Conservation (phyloP, 225 moss, liverwort and hornwort genomes). For the Rhytidiadelphus loreus region DNA sequence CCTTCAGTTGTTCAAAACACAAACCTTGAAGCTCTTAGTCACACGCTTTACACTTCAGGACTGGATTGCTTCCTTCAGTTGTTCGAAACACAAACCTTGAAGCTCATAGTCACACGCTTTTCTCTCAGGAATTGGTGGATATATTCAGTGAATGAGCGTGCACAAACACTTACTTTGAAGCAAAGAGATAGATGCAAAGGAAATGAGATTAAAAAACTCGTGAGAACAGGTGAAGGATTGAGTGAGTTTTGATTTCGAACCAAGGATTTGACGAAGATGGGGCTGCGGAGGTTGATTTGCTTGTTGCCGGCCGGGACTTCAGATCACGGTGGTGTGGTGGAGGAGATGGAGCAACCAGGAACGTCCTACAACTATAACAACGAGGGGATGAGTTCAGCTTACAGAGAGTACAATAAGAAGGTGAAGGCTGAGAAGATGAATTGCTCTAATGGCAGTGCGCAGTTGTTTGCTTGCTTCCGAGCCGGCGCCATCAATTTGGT, state of each 20-base stretch:
- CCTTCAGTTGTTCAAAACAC: neutral
- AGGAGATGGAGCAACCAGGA: slow-evolving; percentile 13
- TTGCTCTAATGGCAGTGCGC: slow-evolving; percentile 18
- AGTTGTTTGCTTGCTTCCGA: slow-evolving; percentile 37
- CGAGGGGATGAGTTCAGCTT: neutral
- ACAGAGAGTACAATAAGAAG: neutral
- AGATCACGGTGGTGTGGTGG: neutral
- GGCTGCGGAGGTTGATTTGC: slow-evolving; percentile 11
- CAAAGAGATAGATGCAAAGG: neutral
- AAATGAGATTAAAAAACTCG: neutral
- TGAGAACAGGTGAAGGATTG: neutral
- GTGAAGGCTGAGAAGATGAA: neutral
- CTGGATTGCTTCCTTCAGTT: neutral
- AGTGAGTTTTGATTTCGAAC: neutral
- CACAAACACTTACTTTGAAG: neutral
- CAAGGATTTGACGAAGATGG: neutral
- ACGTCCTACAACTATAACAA: slow-evolving; percentile 2
- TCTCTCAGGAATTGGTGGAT: neutral
- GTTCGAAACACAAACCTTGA: neutral
- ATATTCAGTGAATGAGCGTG: neutral
- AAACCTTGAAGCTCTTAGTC: neutral
- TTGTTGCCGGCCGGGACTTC: slow-evolving; percentile 2
- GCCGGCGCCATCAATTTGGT: slow-evolving; percentile 47
- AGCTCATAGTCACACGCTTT: too few relatives aligned
- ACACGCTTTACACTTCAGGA: neutral